Evolutionary conservation across 2,329 filamentous ascomycete species (phyloP), one percentile per base, ranked within the genome.

Genomic region (Achaetomium macrosporum): DNA sequence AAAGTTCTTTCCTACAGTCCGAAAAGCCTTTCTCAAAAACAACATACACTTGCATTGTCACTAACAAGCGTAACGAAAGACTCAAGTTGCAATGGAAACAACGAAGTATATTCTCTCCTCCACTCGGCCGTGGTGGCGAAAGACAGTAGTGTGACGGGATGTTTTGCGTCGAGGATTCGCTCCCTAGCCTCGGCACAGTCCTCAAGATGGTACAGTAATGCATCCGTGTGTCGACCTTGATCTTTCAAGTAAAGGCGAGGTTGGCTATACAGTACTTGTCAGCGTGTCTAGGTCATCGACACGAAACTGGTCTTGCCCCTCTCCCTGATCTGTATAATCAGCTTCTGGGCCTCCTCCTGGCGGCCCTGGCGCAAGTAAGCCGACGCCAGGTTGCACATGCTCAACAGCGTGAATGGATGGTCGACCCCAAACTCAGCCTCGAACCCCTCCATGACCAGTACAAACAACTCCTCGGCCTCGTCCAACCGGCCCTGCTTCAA

Each of bases 161-260:
- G 53, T 20, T 44, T 31, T 43, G 15, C 36, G 19, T 55, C 53
- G 53, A 59, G 50, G 2, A 57, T 44, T 53, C 55, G 51, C 50
- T 53, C 42, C 39, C 40, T 50, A 55, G 51, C 50, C 37, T 51
- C 16, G 30, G 42, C 53, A 56, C 53, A 59, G 36, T 51, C 30
- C 46, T 47, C 37, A 47, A 56, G 53, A 36, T 12, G 35, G 36
- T 15, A 56, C n/a, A n/a, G n/a, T n/a, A n/a, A 51, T 8, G 54
- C 47, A 39, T 53, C 54, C 55, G 35, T 41, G 35, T 42, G 44
- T 52, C 43, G 50, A 41, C 57, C 42, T 50, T 57, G 50, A 47
- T 13, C 16, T 56, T 47, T 56, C 54, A 50, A 56, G 40, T 53
- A 48, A 48, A 53, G 30, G 47, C 52, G 11, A 53, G 53, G 47